Evolutionary conservation across 2,329 filamentous ascomycete genomes (phyloP).

Genomic region (Xylariaceae sp.): DNA sequence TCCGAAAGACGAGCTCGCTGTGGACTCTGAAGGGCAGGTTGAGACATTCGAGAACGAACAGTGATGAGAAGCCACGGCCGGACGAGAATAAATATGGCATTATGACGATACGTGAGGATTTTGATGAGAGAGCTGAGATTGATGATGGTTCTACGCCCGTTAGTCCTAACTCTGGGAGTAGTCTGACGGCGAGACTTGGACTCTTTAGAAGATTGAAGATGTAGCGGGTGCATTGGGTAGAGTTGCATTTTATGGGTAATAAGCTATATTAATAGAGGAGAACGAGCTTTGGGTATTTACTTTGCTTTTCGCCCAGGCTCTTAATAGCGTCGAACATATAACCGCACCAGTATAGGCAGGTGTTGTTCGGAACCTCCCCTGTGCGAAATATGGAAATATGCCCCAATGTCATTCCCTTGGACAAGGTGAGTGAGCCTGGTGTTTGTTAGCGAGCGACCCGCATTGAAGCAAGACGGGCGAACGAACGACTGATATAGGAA

Average conservation of each 20-base stretch:
- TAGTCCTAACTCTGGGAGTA: slow-evolving; percentile 11
- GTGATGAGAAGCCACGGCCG: slow-evolving; percentile 18
- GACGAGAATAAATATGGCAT: slow-evolving; percentile 19
- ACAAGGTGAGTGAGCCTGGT: no score
- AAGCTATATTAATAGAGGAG: no score
- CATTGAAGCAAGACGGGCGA: no score
- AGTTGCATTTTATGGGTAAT: background rate
- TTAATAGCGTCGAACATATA: no score
- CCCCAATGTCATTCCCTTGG: no score
- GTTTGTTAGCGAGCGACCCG: no score
- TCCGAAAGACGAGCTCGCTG: slow-evolving; percentile 45
- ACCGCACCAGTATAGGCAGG: no score
- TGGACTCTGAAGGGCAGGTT: slow-evolving; percentile 45
- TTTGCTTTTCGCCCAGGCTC: no score
- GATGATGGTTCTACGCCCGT: slow-evolving; percentile 16
- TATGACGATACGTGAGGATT: slow-evolving; percentile 8
- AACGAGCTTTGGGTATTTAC: no score
- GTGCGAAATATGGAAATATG: no score
- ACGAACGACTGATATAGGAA: no score
- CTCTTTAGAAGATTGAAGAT: slow-evolving; percentile 11
- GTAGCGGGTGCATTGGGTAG: background rate
- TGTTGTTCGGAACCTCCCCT: no score
- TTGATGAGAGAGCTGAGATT: slow-evolving; percentile 8
- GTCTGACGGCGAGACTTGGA: slow-evolving; percentile 2
- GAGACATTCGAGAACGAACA: slow-evolving; percentile 28